A percentile compares a stretch with the other conserved stretches of the same genome.
Evolutionary conservation across 2,329 filamentous ascomycete species (phyloP).

Genomic region (Diaporthe destruens): DNA sequence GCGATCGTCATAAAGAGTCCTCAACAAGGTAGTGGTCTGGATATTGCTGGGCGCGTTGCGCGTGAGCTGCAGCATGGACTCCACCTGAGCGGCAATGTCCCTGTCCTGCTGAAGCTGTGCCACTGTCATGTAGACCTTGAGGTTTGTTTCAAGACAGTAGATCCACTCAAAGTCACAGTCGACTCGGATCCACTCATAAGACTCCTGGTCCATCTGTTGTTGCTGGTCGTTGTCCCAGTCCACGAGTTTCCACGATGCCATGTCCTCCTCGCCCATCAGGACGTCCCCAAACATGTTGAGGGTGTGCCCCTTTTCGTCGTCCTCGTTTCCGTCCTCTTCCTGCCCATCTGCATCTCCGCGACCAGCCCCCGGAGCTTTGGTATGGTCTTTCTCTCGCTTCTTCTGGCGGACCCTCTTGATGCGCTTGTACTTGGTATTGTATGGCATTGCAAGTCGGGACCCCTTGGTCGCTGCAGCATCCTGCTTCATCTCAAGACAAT

Average conservation of each 20-base stretch:
- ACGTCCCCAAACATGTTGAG: conserved; percentile 95
- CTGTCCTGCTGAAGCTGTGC: conserved; percentile 97
- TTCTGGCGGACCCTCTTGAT: conserved; percentile 81
- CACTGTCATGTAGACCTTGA: conserved; percentile 97
- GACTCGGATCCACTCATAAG: conserved; percentile 98
- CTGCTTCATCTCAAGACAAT: conserved; percentile 96
- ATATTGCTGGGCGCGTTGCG: conserved; percentile 78
- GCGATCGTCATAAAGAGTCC: conserved; percentile 89
- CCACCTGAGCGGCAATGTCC: conserved; percentile 90
- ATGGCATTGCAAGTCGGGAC: conserved; percentile 91
- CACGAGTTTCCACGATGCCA: conserved; percentile 83
- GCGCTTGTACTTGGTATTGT: conserved; percentile 99
- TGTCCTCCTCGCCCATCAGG: conserved; percentile 84
- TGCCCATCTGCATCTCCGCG: conserved; percentile 60
- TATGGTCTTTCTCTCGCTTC: conserved; percentile 80
- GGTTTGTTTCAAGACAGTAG: conserved; percentile 82
- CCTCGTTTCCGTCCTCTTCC: conserved; percentile 71
- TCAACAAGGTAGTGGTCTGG: conserved; percentile 87
- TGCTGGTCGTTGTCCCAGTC: conserved; percentile 95
- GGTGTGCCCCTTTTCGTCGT: conserved; percentile 73
- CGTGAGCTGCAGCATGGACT: conserved; percentile 81
- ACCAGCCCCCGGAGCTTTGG: conserved; percentile 67
- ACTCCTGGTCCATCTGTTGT: conserved; percentile 92
- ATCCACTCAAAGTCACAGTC: conserved; percentile 99
- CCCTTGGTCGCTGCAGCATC: conserved; percentile 74